Evolutionary conservation across 306 rosid species (phyloP), one percentile per base, ranked within the genome.

Genomic region (Cucumis melo): DNA sequence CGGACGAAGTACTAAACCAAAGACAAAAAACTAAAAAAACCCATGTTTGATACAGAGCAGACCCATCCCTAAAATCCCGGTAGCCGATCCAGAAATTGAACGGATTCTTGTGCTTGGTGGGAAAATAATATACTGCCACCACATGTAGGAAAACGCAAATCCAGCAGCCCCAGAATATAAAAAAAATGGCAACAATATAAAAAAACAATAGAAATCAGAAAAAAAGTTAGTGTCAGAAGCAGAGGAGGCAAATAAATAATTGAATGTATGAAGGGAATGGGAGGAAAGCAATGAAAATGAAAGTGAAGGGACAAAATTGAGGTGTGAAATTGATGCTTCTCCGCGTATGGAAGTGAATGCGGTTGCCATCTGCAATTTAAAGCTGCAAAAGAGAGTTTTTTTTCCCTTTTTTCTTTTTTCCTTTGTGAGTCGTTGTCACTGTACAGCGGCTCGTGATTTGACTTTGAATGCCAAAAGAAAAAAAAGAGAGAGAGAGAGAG

Each of bases 1-100:
- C 77, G 77, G 46, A 75, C 17, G 3, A 4, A 36, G 67, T 75
- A 75, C 55, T 10, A 57, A 41, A 56, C 34, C 61, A 61, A 56
- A 55, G 59, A 83, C 79, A 59, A 44, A 75, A 64, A 73, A 62
- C 62, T 76, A 74, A 74, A 84, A 80, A 80, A 82, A n/a, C 57
- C 80, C 80, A 64, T 55, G 77, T 62, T 55, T 60, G 65, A 83
- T 46, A 78, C 82, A 68, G 78, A 24, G 79, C 75, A 75, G 77
- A 86, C 83, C 80, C 87, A 88, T 93, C 87, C 89, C 92, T 76
- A 48, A 81, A 87, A 87, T 83, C 87, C 79, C 76, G 93, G 51
- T 68, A 19, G 64, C 54, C 56, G 83, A 86, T 81, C 72, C 81
- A 60, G 76, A 66, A 84, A 86, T 80, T 42, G 83, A 87, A 76